Conservation (phyloP, 2,329 filamentous ascomycete species). For the Akanthomyces dipterigenus region DNA sequence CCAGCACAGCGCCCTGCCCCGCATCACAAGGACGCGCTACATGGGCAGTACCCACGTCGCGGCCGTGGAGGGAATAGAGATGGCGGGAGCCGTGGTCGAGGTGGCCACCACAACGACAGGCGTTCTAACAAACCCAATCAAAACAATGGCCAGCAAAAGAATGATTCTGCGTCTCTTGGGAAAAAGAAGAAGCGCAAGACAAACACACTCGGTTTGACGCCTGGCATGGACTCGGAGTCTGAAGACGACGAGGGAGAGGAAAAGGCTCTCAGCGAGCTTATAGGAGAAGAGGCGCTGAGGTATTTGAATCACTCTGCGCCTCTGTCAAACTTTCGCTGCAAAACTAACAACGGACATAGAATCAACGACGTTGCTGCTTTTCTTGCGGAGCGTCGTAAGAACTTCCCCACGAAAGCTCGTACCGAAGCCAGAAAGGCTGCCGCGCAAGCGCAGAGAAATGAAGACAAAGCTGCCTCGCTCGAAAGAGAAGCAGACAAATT, state of each 20-base stretch:
- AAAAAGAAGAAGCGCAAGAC: slow-evolving; percentile 68
- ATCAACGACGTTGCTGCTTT: slow-evolving; percentile 69
- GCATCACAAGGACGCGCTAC: slow-evolving; percentile 28
- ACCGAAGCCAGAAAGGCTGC: slow-evolving; percentile 55
- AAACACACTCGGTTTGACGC: slow-evolving; percentile 65
- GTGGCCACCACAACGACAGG: slow-evolving; percentile 40
- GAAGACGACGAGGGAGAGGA: slow-evolving; percentile 68
- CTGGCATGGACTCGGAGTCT: slow-evolving; percentile 54
- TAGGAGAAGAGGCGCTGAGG: slow-evolving; percentile 49
- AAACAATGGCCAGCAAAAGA: slow-evolving; percentile 17
- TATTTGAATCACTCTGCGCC: slow-evolving; percentile 23
- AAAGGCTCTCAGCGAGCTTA: slow-evolving; percentile 52
- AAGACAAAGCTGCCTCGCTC: slow-evolving; percentile 55
- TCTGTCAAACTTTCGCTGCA: neutral
- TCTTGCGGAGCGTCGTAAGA: slow-evolving; percentile 71
- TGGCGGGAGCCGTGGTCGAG: slow-evolving; percentile 30
- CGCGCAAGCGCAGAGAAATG: slow-evolving; percentile 37
- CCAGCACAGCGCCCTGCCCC: slow-evolving; percentile 28
- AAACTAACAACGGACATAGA: slow-evolving; percentile 26
- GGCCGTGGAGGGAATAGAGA: slow-evolving; percentile 29
- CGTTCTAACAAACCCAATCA: slow-evolving; percentile 30
- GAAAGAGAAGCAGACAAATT: slow-evolving; percentile 57
- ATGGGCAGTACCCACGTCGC: slow-evolving; percentile 28
- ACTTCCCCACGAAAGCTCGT: slow-evolving; percentile 72
- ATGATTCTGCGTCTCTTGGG: slow-evolving; percentile 39